phyloP scores from a whole-genome alignment of 495 filamentous ascomycete species.

The Tuber borchii region DNA sequence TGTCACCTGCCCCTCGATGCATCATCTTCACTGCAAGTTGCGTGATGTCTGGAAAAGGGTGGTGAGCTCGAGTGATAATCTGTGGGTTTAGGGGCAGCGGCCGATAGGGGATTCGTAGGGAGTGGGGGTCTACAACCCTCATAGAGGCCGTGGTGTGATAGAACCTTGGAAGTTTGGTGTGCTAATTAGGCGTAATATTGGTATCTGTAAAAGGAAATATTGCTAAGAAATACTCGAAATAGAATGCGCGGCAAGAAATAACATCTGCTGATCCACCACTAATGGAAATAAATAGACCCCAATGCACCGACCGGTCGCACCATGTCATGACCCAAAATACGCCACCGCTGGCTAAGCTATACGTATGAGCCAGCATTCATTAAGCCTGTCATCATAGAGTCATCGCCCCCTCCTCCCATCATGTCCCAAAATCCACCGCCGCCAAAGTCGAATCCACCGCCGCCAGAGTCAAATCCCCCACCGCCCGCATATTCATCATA shows the following conservation, averaged over 20 bases:
- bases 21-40: neutral
- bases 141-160: neutral
- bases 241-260: neutral
- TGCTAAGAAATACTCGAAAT: neutral
- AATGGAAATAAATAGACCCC: neutral
- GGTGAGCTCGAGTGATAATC: neutral
- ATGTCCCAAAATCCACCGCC: no score
- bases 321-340: neutral
- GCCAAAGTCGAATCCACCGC: neutral
- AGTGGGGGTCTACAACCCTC: neutral
- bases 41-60: neutral
- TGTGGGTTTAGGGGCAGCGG: neutral
- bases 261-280: neutral
- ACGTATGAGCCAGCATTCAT: neutral
- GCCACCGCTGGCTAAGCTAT: neutral
- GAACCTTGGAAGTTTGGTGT: neutral
- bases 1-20: neutral
- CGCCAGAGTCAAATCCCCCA: slow-evolving; percentile 8
- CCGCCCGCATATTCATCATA: slow-evolving; percentile 12
- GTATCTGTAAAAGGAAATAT: neutral
- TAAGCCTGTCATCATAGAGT: neutral
- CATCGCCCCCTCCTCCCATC: neutral
- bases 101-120: neutral
- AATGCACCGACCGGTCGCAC: neutral
- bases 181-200: neutral